A percentile compares a stretch with the other conserved stretches of the same genome.
These are phyloP conservation scores for Penicillium salamii DNA, from an alignment of 495 filamentous ascomycete genomes.

Conservation along the genomic window DNA sequence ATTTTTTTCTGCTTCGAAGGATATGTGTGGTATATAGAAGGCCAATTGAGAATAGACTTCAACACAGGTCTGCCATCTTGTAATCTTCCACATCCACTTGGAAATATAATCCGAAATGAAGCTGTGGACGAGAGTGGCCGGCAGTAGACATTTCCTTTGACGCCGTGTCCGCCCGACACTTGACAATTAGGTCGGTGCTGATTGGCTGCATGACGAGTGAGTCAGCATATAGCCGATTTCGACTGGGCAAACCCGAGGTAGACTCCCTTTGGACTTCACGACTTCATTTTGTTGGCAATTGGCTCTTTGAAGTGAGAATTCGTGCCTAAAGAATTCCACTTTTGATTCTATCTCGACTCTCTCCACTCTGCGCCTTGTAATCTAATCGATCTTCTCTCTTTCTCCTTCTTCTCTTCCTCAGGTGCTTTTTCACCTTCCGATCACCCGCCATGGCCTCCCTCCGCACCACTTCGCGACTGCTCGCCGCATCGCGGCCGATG, in stretches of 20 bases:
- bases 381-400: conserved; percentile 1
- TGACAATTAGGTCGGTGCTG: conserved; percentile 37
- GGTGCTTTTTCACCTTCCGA: conserved; percentile 4
- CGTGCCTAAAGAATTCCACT: conserved; percentile 11
- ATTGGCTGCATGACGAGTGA: conserved; percentile 35
- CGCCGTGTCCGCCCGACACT: conserved; percentile 50
- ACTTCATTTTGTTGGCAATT: conserved; percentile 31
- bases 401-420: conserved; percentile 1
- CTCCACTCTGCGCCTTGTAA: conserved; percentile 1
- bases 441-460: conserved; percentile 69
- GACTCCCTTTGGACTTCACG: conserved; percentile 22
- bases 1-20: neutral
- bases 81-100: too few relatives aligned
- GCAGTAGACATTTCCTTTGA: conserved; percentile 15
- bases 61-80: too few relatives aligned
- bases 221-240: conserved; percentile 34
- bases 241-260: conserved; percentile 42
- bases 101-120: too few relatives aligned
- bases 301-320: conserved; percentile 9
- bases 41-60: neutral
- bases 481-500: conserved; percentile 55
- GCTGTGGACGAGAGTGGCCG: neutral
- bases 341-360: conserved; percentile 17
- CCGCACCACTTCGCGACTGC: conserved; percentile 65
- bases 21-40: neutral